Evolutionary conservation across 139 green algal species (phyloP).

Genomic region (Limnomonas spitsbergensis): DNA sequence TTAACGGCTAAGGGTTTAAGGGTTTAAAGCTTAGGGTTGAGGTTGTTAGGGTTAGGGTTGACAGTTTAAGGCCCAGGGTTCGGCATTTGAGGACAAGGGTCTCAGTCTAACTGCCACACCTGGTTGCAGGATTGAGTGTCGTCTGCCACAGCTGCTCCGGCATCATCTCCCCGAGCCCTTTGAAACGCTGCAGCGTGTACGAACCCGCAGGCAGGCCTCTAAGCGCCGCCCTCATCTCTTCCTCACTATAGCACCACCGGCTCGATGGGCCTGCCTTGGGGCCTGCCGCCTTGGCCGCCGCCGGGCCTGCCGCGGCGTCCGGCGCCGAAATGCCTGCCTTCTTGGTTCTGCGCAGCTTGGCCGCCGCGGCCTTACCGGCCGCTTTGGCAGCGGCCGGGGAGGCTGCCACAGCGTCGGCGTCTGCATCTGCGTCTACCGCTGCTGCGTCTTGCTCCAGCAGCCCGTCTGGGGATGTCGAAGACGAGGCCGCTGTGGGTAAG

Average conservation of each 20-base stretch:
- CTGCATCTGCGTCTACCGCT: not conserved
- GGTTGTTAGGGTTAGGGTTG: no score
- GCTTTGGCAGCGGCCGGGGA: not conserved
- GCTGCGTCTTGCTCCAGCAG: not conserved
- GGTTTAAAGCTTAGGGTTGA: no score
- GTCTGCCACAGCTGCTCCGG: constrained; percentile 96
- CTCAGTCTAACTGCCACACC: constrained; percentile 43
- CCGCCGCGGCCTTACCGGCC: no score
- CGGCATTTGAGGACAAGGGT: no score
- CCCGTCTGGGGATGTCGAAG: not conserved
- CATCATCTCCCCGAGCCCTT: constrained; percentile 99
- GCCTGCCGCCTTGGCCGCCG: not conserved
- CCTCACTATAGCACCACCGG: constrained; percentile 46
- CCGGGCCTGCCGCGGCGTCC: no score
- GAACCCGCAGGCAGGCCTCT: constrained; percentile 17
- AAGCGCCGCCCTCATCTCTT: constrained; percentile 17
- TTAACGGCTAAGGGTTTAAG: no score
- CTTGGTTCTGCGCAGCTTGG: no score
- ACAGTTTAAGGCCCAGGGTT: no score
- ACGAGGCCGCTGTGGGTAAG: not conserved
- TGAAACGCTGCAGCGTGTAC: constrained; percentile 87
- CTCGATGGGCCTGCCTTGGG: not conserved
- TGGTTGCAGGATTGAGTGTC: constrained; percentile 84
- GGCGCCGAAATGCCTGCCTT: no score
- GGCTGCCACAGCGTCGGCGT: not conserved